These are phyloP conservation scores for Boletellus ananiceps DNA, from an alignment of 768 basidiomycete genomes.

Conservation along the genomic window DNA sequence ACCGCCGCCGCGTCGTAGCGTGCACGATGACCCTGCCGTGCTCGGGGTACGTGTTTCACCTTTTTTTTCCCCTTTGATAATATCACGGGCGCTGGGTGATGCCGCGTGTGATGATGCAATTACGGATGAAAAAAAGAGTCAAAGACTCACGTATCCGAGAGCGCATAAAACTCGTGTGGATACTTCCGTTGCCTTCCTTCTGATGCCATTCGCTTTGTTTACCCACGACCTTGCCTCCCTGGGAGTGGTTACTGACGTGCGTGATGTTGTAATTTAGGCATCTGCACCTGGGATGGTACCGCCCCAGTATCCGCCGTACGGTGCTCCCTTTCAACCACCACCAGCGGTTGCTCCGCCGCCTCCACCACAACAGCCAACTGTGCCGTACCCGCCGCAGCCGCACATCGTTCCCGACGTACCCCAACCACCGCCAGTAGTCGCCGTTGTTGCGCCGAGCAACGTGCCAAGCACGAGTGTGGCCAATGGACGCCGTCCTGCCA, in stretches of 20 bases:
- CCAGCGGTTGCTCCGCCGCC: slow-evolving; percentile 30
- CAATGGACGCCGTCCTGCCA: slow-evolving; percentile 33
- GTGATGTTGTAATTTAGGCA: slow-evolving; percentile 32
- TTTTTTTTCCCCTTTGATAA: slow-evolving; percentile 1
- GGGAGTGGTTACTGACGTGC: slow-evolving; percentile 8
- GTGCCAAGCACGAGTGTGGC: slow-evolving; percentile 19
- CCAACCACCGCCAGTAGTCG: slow-evolving; percentile 13
- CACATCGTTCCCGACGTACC: slow-evolving; percentile 26
- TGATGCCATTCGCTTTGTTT: slow-evolving; percentile 24
- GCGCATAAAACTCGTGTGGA: slow-evolving; percentile 47
- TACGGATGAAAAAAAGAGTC: slow-evolving; percentile 41
- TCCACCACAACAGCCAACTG: slow-evolving; percentile 28
- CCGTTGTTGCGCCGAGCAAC: slow-evolving; percentile 23
- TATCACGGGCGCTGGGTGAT: slow-evolving; percentile 2
- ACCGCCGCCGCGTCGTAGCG: slow-evolving; percentile 50
- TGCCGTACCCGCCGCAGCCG: slow-evolving; percentile 25
- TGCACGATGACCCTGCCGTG: slow-evolving; percentile 83
- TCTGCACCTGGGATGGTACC: slow-evolving; percentile 41
- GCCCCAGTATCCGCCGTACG: slow-evolving; percentile 28
- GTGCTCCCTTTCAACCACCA: slow-evolving; percentile 30
- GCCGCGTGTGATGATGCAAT: slow-evolving; percentile 36
- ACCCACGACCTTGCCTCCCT: neutral
- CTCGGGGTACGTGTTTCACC: slow-evolving; percentile 59
- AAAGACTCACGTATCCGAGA: slow-evolving; percentile 36
- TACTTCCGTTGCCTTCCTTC: slow-evolving; percentile 61